Conservation (phyloP, 306 rosid species). For the Sindora glabra region DNA sequence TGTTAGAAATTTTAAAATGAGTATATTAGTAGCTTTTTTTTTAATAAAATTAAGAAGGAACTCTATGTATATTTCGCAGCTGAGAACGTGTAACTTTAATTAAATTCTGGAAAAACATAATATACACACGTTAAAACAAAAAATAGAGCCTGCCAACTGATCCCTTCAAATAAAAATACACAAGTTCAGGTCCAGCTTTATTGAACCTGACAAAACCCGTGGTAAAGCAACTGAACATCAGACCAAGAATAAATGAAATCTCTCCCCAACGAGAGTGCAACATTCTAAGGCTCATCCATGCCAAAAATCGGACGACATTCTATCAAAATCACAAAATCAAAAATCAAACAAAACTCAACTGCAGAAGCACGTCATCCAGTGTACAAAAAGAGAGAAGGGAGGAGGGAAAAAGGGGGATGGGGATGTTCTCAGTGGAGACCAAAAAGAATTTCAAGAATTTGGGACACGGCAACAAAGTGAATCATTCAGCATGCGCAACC, state of each 20-base stretch:
- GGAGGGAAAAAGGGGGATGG: too few relatives aligned
- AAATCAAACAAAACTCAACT: neutral
- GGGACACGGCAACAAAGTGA: neutral
- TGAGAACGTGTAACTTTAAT: too few relatives aligned
- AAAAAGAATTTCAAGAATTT: constrained; percentile 35
- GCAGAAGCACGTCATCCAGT: constrained; percentile 18
- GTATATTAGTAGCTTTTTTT: too few relatives aligned
- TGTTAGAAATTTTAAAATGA: too few relatives aligned
- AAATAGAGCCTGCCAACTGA: neutral
- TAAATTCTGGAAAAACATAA: too few relatives aligned
- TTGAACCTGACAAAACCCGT: constrained; percentile 2
- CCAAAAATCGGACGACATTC: constrained; percentile 2
- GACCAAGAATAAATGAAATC: too few relatives aligned
- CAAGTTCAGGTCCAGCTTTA: neutral
- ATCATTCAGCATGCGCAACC: constrained; percentile 85
- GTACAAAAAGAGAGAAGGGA: constrained; percentile 15
- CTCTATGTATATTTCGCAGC: too few relatives aligned
- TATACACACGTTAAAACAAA: neutral
- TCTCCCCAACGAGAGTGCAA: constrained; percentile 16
- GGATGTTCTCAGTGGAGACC: constrained; percentile 18
- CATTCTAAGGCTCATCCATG: constrained; percentile 1
- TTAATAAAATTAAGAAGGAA: too few relatives aligned
- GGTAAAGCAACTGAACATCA: constrained; percentile 14
- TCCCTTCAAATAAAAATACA: neutral
- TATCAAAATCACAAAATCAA: neutral